Base-by-base conservation (phyloP, 768 basidiomycete species). In the Termitomyces sp. region DNA sequence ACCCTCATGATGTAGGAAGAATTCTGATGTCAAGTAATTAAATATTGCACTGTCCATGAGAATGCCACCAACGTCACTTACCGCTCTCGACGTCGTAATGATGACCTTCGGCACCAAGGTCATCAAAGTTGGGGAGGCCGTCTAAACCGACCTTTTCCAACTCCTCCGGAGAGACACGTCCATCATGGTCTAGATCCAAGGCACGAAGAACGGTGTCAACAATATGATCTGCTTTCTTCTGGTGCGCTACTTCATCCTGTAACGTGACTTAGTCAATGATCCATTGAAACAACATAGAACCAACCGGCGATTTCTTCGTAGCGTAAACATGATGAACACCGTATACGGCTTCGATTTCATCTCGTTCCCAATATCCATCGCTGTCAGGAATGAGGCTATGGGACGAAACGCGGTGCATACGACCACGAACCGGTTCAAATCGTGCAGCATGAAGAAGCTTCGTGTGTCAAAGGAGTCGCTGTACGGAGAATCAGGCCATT, bases 1-100 rank as follows among this genome's bases (percentile, higher is more conserved):
- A 88, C 94, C 95, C 84, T 99, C 97, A 73, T 99, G 97, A 67
- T 98, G 95, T 49, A 95, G 78, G 82, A 94, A 95, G 76, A 95
- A 95, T 72, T 96, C 91, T 90, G 54, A 16, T 4, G 45, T 35
- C 38, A 44, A 48, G 64, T 4, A 54, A 38, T 44, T 16, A 18
- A 42, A 30, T 42, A 28, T 53, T 42, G 14, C 53, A 20, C 24
- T 7, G 18, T 35, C 24, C 24, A 14, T 26, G 32, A 9, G 35
- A n/a, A 16, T 24, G 53, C 20, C 14, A 28, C 9, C 46, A 14
- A 53, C n/a, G 20, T 20, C 16, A 73, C 88, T 64, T 64, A 91
- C 90, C 90, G 72, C 91, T 92, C 72, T 93, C 91, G 43, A 89
- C 81, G 67, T 94, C 94, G 65, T 95, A 95, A 68, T 96, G 94